A percentile compares a stretch with the other conserved stretches of the same genome.
Conservation (phyloP, 805 yeast genomes). For the Barnettozyma sp. region DNA sequence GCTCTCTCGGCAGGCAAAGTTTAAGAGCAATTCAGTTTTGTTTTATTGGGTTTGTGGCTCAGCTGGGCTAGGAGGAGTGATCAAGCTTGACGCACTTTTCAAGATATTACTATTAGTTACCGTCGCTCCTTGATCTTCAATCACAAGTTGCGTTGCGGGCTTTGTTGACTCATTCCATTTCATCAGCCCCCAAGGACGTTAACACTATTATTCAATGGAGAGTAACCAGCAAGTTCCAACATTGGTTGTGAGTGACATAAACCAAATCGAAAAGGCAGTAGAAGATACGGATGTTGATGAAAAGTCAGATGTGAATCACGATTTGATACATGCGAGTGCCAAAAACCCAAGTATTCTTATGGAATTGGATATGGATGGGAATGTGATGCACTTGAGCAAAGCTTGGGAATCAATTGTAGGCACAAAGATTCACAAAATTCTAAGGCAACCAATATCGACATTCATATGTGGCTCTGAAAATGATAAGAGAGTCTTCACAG, state of each 20-base stretch:
- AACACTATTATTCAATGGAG: no score
- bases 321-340: constrained; percentile 56
- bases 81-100: no score
- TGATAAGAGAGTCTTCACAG: constrained; percentile 61
- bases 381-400: constrained; percentile 63
- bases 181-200: no score
- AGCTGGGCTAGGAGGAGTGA: no score
- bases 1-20: no score
- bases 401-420: constrained; percentile 81
- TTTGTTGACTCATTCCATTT: no score
- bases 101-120: no score
- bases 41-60: no score
- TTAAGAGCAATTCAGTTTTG: no score
- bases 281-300: background rate
- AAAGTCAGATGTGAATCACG: constrained; percentile 31
- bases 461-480: constrained; percentile 58
- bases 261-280: background rate
- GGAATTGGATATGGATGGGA: constrained; percentile 77
- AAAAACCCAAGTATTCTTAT: constrained; percentile 70
- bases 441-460: constrained; percentile 49
- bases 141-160: no score
- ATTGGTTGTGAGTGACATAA: constrained; percentile 5
- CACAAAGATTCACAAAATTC: constrained; percentile 47
- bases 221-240: no score
- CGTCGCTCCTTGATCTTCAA: no score